Evolutionary conservation across 1,284 basidiomycete genomes (phyloP).

Genomic region (Cystobasidium slooffiae): DNA sequence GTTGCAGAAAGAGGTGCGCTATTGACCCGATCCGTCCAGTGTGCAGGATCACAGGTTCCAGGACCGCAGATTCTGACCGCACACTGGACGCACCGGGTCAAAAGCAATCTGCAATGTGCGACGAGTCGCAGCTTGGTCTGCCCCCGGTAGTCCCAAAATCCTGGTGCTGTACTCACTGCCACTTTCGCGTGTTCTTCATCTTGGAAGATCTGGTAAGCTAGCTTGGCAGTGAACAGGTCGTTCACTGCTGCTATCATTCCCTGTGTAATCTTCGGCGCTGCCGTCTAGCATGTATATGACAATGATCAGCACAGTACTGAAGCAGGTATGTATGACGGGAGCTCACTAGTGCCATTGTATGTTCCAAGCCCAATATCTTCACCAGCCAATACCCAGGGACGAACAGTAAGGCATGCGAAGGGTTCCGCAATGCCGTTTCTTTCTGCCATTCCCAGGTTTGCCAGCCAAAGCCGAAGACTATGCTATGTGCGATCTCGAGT

Average conservation of each 20-base stretch:
- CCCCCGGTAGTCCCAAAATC: no score
- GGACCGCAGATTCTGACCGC: no score
- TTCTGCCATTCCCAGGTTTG: slow-evolving; percentile 94
- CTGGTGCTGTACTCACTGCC: slow-evolving; percentile 32
- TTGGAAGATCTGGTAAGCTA: slow-evolving; percentile 69
- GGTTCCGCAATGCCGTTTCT: slow-evolving; percentile 57
- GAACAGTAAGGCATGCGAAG: slow-evolving; percentile 64
- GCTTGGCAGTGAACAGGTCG: slow-evolving; percentile 72
- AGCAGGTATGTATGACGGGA: not conserved
- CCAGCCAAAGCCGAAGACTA: slow-evolving; percentile 88
- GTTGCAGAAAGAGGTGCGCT: no score
- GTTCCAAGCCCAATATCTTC: slow-evolving; percentile 64
- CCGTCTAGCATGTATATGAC: slow-evolving; percentile 54
- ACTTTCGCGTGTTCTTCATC: not conserved
- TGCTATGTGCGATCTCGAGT: slow-evolving; percentile 84
- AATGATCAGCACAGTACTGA: slow-evolving; percentile 14
- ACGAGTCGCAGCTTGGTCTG: no score
- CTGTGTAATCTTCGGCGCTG: slow-evolving; percentile 76
- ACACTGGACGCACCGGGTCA: no score
- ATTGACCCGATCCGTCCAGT: no score
- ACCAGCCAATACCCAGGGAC: slow-evolving; percentile 76
- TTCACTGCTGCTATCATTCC: slow-evolving; percentile 78
- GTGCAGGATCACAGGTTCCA: no score
- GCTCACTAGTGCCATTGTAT: slow-evolving; percentile 54
- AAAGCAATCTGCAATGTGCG: no score